phyloP scores from a whole-genome alignment of 768 basidiomycete genomes.

The Boletus insuetus region DNA sequence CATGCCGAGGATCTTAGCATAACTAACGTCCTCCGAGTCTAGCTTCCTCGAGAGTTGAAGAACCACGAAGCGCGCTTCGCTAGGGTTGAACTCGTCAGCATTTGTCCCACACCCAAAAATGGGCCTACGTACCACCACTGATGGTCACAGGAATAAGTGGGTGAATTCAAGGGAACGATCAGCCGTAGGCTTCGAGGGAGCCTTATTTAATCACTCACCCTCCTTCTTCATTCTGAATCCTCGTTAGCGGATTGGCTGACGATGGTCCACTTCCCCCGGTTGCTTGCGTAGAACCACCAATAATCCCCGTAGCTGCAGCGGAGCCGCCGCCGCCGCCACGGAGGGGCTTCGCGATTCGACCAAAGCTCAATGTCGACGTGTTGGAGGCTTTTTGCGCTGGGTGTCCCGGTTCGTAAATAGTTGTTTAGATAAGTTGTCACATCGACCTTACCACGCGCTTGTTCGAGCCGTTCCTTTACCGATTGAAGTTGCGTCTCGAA shows the following conservation, averaged over 20 bases:
- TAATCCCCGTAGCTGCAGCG: constrained; percentile 37
- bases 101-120: constrained; percentile 14
- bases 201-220: constrained; percentile 43
- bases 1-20: constrained; percentile 11
- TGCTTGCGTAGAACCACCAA: constrained; percentile 40
- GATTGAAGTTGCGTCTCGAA: constrained; percentile 92
- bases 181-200: constrained; percentile 6
- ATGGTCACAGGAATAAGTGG: constrained; percentile 18
- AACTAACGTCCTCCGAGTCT: constrained; percentile 13
- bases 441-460: constrained; percentile 73
- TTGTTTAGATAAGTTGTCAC: constrained; percentile 11
- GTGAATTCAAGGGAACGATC: constrained; percentile 18
- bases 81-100: constrained; percentile 37
- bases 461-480: constrained; percentile 88
- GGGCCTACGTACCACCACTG: constrained; percentile 33
- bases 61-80: constrained; percentile 94
- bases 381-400: constrained; percentile 72
- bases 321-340: constrained; percentile 90
- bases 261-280: constrained; percentile 42
- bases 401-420: constrained; percentile 29
- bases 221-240: constrained; percentile 81
- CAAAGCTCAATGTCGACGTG: constrained; percentile 77
- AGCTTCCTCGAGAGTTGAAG: constrained; percentile 74
- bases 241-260: constrained; percentile 60
- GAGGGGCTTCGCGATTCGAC: constrained; percentile 94